Base-by-base conservation (phyloP, 164 flowering plant genomes). In the Kingdonia uniflora region DNA sequence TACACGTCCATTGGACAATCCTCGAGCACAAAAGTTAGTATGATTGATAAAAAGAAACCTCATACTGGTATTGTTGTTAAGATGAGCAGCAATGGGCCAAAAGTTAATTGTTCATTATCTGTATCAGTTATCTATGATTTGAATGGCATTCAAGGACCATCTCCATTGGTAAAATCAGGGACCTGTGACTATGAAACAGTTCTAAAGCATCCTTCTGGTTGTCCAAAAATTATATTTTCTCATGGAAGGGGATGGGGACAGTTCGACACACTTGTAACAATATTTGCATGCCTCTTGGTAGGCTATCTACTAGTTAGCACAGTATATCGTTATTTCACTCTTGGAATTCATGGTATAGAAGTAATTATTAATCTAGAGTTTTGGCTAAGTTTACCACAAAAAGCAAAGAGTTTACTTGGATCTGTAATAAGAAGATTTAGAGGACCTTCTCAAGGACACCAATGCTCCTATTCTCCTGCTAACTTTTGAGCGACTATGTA, bases 131-230 rank as follows among this genome's bases (percentile, higher is more conserved):
- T 73, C 41, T 91, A 95, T 65, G 79, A 83, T 65, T 26, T 68
- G 40, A 73, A 66, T 42, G 74, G 71, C 62, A 61, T 77, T 64
- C 70, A 73, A 47, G 95, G 74, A 59, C 97, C 96, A 45, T 33
- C 72, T 51, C 68, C 80, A 38, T 55, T 91, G 54, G 62, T 74
- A 56, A 75, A 52, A 58, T 17, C 22, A 41, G 92, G 82, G 52
- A 49, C 49, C 33, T 91, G 97, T 59, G 74, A 80, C 58, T 87
- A 83, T 70, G 96, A 75, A 62, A 75, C 90, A 5, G 62, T 35
- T 43, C 51, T 91, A 25, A 74, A 61, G 65, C 98, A 91, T 77
- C 98, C 98, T 60, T 65, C 85, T 57, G 98, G 90, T 40, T 91
- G 98, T 84, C 88, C 96, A 4, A 68, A 67, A 24, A 58, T 78